Evolutionary conservation across 805 yeast species (phyloP).

Genomic region (Metschnikowia lachancei): DNA sequence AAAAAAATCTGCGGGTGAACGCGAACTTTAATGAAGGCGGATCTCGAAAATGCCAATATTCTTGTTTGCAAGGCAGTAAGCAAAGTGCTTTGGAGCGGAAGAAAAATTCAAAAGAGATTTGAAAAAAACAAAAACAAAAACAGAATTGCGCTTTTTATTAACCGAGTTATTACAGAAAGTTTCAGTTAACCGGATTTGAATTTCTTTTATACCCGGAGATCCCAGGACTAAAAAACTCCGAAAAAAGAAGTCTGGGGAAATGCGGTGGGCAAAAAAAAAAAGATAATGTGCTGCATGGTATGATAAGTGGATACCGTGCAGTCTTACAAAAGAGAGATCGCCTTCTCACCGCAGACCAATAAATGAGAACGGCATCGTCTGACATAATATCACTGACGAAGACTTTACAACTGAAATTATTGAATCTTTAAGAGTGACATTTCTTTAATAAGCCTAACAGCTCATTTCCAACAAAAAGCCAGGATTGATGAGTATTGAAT

Average conservation of each 20-base stretch:
- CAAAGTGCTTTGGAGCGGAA: neutral
- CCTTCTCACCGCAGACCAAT: too few species aligned
- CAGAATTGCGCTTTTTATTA: too few species aligned
- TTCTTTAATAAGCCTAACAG: too few species aligned
- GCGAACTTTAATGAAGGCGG: neutral
- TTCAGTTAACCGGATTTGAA: constrained; percentile 4
- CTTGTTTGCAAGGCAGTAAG: neutral
- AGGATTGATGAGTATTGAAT: neutral
- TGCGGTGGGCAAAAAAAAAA: constrained; percentile 9
- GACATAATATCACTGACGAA: too few species aligned
- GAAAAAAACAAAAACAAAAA: too few species aligned
- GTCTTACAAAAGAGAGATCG: neutral
- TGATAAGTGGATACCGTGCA: neutral
- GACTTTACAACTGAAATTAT: too few species aligned
- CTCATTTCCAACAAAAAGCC: too few species aligned
- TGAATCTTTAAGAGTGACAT: too few species aligned
- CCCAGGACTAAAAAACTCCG: constrained; percentile 3
- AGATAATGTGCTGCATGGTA: neutral
- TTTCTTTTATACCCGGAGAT: constrained; percentile 6
- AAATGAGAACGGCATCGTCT: too few species aligned
- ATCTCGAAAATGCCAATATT: neutral
- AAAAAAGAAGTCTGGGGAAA: constrained; percentile 16
- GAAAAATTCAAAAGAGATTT: neutral
- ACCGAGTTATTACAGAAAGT: neutral
- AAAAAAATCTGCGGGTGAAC: constrained; percentile 9